These are phyloP conservation scores for Chaetomium olivaceum DNA, from an alignment of 2,329 filamentous ascomycete genomes.

Conservation along the genomic window DNA sequence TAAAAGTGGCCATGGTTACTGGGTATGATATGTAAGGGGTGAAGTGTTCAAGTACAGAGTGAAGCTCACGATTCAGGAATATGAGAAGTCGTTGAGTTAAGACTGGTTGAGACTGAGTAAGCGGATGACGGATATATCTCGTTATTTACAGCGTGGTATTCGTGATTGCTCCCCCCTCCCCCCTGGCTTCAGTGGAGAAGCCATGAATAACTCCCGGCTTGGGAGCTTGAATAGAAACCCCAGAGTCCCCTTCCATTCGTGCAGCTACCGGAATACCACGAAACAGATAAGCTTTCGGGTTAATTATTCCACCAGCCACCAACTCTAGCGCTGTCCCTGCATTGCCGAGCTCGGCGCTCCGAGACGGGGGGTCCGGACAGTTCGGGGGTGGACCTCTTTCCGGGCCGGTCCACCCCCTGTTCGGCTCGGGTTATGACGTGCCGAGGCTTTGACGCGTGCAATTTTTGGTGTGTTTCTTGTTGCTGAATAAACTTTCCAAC, in stretches of 20 bases:
- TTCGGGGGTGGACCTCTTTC: not conserved
- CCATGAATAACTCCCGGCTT: slow-evolving; percentile 11
- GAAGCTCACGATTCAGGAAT: not conserved
- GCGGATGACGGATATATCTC: slow-evolving; percentile 21
- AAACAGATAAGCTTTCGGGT: not conserved
- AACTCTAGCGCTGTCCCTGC: not conserved
- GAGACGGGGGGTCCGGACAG: slow-evolving; percentile 12
- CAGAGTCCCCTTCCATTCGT: not conserved
- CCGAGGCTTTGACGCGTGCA: slow-evolving; percentile 17
- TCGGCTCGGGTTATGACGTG: slow-evolving; percentile 19
- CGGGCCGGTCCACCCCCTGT: slow-evolving; percentile 15
- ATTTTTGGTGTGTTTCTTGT: slow-evolving; percentile 11
- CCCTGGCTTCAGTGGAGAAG: not conserved
- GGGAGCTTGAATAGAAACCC: not conserved
- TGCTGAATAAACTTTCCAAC: not conserved
- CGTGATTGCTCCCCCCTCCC: not conserved
- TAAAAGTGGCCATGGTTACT: slow-evolving; percentile 30
- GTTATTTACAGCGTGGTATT: not conserved
- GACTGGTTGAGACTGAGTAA: not conserved
- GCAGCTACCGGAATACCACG: not conserved
- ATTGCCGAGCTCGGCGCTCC: slow-evolving; percentile 17
- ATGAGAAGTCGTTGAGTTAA: not conserved
- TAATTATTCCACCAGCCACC: slow-evolving; percentile 23
- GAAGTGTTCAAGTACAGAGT: not conserved
- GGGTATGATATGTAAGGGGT: not conserved